phyloP scores from a whole-genome alignment of 2,329 filamentous ascomycete species.

The Calonectria naviculata region DNA sequence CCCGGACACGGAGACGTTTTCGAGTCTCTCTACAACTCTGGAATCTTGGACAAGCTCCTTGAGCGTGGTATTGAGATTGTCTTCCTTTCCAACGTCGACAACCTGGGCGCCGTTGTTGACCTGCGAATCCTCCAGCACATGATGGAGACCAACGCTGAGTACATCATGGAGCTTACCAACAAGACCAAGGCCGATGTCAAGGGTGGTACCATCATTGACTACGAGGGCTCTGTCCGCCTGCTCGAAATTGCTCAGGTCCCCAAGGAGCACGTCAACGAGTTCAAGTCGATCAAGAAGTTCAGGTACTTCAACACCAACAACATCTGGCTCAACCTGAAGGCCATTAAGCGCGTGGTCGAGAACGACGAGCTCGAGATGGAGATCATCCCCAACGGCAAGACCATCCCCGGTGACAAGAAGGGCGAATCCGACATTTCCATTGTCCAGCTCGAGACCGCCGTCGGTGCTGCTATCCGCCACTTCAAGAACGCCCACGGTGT shows the following conservation, averaged over 20 bases:
- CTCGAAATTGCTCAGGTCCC: conserved; percentile 99
- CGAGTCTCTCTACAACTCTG: conserved; percentile 99
- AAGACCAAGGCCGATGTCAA: conserved; percentile 99
- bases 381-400: conserved; percentile 99
- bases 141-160: conserved; percentile 96
- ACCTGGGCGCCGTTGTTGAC: conserved; percentile 97
- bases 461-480: conserved; percentile 98
- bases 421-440: conserved; percentile 98
- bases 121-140: conserved; percentile 99
- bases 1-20: conserved; percentile 99
- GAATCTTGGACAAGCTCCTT: conserved; percentile 95
- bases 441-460: conserved; percentile 97
- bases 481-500: conserved; percentile 99
- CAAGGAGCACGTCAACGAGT: conserved; percentile 99
- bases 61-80: conserved; percentile 96
- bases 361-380: conserved; percentile 99
- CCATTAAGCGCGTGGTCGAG: conserved; percentile 98
- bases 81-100: conserved; percentile 99
- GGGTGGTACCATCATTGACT: conserved; percentile 99
- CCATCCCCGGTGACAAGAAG: conserved; percentile 99
- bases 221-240: conserved; percentile 95
- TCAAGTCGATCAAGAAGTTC: conserved; percentile 99
- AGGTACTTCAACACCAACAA: conserved; percentile 99
- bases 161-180: conserved; percentile 99
- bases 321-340: conserved; percentile 99